These are phyloP conservation scores for Zygoascus meyerae DNA, from an alignment of 1,139 yeast species.

Conservation along the genomic window DNA sequence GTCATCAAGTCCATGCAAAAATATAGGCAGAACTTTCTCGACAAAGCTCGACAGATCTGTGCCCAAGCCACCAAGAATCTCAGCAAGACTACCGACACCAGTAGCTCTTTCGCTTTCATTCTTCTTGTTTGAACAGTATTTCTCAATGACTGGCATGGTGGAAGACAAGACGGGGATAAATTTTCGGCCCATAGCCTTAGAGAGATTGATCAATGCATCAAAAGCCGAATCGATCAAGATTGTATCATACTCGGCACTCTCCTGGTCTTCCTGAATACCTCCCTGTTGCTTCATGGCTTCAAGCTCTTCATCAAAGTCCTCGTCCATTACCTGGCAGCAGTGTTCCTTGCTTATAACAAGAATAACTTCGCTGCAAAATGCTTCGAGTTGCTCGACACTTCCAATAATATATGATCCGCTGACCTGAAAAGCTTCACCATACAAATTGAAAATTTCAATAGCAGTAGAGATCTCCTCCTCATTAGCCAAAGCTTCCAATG, in stretches of 20 bases:
- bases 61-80: constrained; percentile 73
- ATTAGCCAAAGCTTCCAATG: constrained; percentile 59
- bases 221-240: constrained; percentile 77
- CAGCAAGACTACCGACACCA: constrained; percentile 87
- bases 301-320: constrained; percentile 42
- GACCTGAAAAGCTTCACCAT: constrained; percentile 61
- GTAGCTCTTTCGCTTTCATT: constrained; percentile 73
- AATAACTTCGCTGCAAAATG: constrained; percentile 64
- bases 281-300: constrained; percentile 20
- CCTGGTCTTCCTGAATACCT: constrained; percentile 44
- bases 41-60: constrained; percentile 55
- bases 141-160: constrained; percentile 61
- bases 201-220: constrained; percentile 74
- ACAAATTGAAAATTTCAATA: constrained; percentile 67
- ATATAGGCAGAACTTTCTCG: constrained; percentile 63
- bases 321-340: constrained; percentile 63
- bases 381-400: constrained; percentile 57
- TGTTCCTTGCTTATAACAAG: constrained; percentile 73
- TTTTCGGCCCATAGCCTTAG: constrained; percentile 68
- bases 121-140: constrained; percentile 52
- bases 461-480: constrained; percentile 82
- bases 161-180: constrained; percentile 67
- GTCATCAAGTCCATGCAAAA: constrained; percentile 67
- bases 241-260: constrained; percentile 83
- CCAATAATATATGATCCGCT: constrained; percentile 69